A percentile compares a stretch with the other conserved stretches of the same genome.
Conservation (phyloP, 257 asterid species). For the Penstemon eatonii region DNA sequence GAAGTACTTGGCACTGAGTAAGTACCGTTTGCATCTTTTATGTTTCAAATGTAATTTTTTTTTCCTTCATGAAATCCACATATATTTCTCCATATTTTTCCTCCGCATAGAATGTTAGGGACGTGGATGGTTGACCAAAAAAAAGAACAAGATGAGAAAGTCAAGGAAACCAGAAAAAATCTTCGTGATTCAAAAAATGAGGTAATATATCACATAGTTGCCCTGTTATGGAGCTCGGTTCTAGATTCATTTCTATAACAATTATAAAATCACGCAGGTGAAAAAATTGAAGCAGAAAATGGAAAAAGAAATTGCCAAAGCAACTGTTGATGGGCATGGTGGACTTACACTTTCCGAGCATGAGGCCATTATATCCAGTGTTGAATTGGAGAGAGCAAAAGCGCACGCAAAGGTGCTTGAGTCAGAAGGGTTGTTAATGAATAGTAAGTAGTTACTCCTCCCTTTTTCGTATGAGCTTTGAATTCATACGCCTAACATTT, state of each 20-base stretch:
- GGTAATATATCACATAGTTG: constrained; percentile 38
- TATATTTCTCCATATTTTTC: constrained; percentile 11
- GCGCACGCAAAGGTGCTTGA: constrained; percentile 63
- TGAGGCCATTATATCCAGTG: constrained; percentile 47
- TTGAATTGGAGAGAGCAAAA: constrained; percentile 49
- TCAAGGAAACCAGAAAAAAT: constrained; percentile 57
- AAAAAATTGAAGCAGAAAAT: constrained; percentile 63
- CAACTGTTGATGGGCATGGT: constrained; percentile 48
- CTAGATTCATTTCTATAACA: background rate
- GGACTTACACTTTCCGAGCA: constrained; percentile 60
- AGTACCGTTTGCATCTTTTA: constrained; percentile 24
- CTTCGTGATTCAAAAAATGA: constrained; percentile 57
- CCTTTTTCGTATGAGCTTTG: background rate
- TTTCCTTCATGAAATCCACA: background rate
- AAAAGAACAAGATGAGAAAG: constrained; percentile 38
- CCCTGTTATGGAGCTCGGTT: constrained; percentile 12
- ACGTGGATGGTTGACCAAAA: constrained; percentile 67
- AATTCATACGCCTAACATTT: no score
- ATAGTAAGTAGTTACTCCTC: constrained; percentile 46
- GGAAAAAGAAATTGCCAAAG: constrained; percentile 53
- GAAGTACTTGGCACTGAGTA: constrained; percentile 80
- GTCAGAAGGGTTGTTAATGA: constrained; percentile 37
- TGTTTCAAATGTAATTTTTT: constrained; percentile 7
- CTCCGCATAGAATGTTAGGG: constrained; percentile 49
- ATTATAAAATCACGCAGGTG: constrained; percentile 44